Evolutionary conservation across 176 grass and related monocot genomes (phyloP), one percentile per base, ranked within the genome.

Genomic region (Eleusine coracana): DNA sequence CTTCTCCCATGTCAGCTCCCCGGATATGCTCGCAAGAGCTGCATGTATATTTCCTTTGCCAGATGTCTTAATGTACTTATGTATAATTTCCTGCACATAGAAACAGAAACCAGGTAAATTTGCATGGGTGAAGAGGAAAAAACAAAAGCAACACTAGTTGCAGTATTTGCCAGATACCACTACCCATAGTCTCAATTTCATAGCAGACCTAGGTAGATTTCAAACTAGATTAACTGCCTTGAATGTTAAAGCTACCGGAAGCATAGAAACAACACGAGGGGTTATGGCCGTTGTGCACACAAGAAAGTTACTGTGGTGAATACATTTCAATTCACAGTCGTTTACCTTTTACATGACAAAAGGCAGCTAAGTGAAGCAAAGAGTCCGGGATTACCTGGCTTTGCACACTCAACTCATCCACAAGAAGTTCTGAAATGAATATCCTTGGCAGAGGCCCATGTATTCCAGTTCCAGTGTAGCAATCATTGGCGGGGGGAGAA

Each of bases 391-490:
- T 68, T 85, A 95, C 96, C 93, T 95, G 92, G 77, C 91, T 93
- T 90, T 91, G 84, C 80, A 70, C 25, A 82, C 85, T 93, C 73
- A 98, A 58, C 83, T 95, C 88, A 83, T 98, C 91, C 51, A 98
- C 92, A 85, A 95, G 84, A 81, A 98, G 93, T 90, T 93, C 96
- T 0, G 96, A 98, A 88, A 98, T 95, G 78, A 98, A 98, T 90
- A 98, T 86, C 61, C 96, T 95, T 74, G 96, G 92, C 68, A 98
- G 83, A 81, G 92, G 89, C 66, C 92, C 96, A 81, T 92, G 50
- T 28, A 83, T 51, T 75, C 96, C 96, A 80, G 82, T 90, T 85
- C 92, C 80, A 49, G 45, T 67, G 65, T 87, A 76, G 31, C 23
- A 86, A 78, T 25, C 89, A 82, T 71, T 83, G 31, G 81, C 74